phyloP scores from a whole-genome alignment of 495 filamentous ascomycete genomes.

The Bacidia gigantensis region DNA sequence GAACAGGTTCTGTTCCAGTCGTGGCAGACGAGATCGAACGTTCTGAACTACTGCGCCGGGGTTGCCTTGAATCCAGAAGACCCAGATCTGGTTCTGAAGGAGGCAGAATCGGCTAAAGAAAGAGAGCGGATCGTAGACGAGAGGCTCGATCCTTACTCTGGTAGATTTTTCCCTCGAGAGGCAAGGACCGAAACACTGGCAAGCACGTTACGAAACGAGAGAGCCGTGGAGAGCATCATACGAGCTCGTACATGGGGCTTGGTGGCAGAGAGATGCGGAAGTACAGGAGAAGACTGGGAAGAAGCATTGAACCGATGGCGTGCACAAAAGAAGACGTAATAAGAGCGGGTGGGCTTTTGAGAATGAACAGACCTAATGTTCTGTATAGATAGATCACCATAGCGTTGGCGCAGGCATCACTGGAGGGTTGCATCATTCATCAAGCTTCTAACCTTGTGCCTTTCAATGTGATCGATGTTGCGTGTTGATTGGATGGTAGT shows the following conservation, averaged over 20 bases:
- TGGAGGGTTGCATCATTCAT: too few relatives aligned
- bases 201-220: slow-evolving; percentile 64
- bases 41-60: slow-evolving; percentile 76
- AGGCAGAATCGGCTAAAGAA: slow-evolving; percentile 55
- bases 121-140: slow-evolving; percentile 74
- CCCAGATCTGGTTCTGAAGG: slow-evolving; percentile 56
- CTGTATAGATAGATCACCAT: neutral
- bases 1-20: slow-evolving; percentile 70
- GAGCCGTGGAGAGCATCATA: slow-evolving; percentile 76
- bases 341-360: neutral
- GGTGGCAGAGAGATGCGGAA: slow-evolving; percentile 65
- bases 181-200: slow-evolving; percentile 73
- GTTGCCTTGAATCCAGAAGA: slow-evolving; percentile 89
- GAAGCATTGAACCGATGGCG: slow-evolving; percentile 50
- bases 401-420: neutral
- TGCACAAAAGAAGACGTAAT: slow-evolving; percentile 27
- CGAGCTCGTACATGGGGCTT: slow-evolving; percentile 69
- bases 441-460: too few relatives aligned
- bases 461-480: too few relatives aligned
- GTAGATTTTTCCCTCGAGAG: slow-evolving; percentile 69
- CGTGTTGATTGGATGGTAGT: too few relatives aligned
- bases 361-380: too few relatives aligned
- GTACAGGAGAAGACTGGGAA: slow-evolving; percentile 42
- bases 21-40: slow-evolving; percentile 75
- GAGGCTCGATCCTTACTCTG: slow-evolving; percentile 83